These are phyloP conservation scores for Plasmopara muralis DNA, from an alignment of 352 stramenopile genomes.

Conservation along the genomic window DNA sequence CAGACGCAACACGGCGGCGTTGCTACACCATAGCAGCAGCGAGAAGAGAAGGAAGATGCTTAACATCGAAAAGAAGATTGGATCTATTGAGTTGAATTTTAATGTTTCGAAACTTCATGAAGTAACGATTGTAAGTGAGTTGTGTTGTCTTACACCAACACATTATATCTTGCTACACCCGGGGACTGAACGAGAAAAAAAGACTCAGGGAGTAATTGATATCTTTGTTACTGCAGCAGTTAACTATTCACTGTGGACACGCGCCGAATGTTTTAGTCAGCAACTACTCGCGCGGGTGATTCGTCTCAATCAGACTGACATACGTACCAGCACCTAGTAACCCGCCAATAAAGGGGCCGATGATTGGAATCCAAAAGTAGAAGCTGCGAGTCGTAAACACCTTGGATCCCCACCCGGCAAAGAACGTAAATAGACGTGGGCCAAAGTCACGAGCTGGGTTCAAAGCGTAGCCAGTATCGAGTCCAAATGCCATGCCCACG, in stretches of 20 bases:
- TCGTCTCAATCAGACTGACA: conserved; percentile 49
- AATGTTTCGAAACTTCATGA: neutral
- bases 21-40: conserved; percentile 10
- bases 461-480: conserved; percentile 35
- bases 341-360: conserved; percentile 62
- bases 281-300: conserved; percentile 43
- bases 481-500: conserved; percentile 33
- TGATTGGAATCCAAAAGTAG: conserved; percentile 75
- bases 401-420: conserved; percentile 39
- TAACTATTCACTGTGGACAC: no score
- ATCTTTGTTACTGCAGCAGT: no score
- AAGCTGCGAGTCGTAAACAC: conserved; percentile 39
- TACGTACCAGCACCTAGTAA: conserved; percentile 59
- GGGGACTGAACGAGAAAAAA: no score
- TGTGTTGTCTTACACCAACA: no score
- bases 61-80: neutral
- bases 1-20: conserved; percentile 43
- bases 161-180: no score
- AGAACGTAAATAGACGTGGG: conserved; percentile 39
- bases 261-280: no score
- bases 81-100: no score
- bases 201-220: no score
- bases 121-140: no score
- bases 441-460: conserved; percentile 45
- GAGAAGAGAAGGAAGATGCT: conserved; percentile 12